Percentiles rank a stretch among this genome's conserved stretches.
These are phyloP conservation scores for Kwoniella newhampshirensis DNA, from an alignment of 768 basidiomycete species.

Conservation along the genomic window DNA sequence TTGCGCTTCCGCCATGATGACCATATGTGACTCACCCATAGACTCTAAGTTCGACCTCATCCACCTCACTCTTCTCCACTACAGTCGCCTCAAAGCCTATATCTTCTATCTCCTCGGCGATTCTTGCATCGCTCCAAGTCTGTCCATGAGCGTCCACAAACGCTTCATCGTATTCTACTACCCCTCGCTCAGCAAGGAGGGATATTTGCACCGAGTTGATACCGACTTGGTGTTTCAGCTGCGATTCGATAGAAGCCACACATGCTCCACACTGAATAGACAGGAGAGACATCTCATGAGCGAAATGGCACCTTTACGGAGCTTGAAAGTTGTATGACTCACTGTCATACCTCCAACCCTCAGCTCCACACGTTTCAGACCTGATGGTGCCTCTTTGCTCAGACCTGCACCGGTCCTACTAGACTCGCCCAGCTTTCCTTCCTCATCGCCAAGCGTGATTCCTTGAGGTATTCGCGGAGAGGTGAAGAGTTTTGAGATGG, in stretches of 20 bases:
- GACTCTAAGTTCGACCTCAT: slow-evolving; percentile 46
- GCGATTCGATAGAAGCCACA: slow-evolving; percentile 52
- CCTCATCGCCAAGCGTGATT: slow-evolving; percentile 19
- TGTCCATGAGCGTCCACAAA: slow-evolving; percentile 38
- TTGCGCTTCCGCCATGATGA: not conserved
- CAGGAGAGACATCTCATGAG: not conserved
- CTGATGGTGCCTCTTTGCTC: slow-evolving; percentile 19
- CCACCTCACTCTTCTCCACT: slow-evolving; percentile 47
- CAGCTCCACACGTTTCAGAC: slow-evolving; percentile 40
- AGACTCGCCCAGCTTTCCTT: slow-evolving; percentile 21
- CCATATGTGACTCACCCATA: slow-evolving; percentile 42
- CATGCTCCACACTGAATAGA: slow-evolving; percentile 52
- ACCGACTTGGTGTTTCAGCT: slow-evolving; percentile 66
- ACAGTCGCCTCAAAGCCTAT: slow-evolving; percentile 52
- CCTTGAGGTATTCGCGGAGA: slow-evolving; percentile 17
- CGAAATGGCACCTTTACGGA: not conserved
- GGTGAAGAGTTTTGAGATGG: slow-evolving; percentile 18
- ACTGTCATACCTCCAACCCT: slow-evolving; percentile 52
- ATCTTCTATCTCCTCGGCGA: slow-evolving; percentile 84
- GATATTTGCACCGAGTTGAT: slow-evolving; percentile 91
- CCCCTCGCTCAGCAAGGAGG: slow-evolving; percentile 88
- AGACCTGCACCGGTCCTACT: slow-evolving; percentile 6
- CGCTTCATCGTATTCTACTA: slow-evolving; percentile 81
- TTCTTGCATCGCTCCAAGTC: slow-evolving; percentile 75
- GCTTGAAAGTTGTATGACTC: slow-evolving; percentile 16